Evolutionary conservation across 108 stramenopile species (phyloP).

Genomic region (Ochromonas danica): DNA sequence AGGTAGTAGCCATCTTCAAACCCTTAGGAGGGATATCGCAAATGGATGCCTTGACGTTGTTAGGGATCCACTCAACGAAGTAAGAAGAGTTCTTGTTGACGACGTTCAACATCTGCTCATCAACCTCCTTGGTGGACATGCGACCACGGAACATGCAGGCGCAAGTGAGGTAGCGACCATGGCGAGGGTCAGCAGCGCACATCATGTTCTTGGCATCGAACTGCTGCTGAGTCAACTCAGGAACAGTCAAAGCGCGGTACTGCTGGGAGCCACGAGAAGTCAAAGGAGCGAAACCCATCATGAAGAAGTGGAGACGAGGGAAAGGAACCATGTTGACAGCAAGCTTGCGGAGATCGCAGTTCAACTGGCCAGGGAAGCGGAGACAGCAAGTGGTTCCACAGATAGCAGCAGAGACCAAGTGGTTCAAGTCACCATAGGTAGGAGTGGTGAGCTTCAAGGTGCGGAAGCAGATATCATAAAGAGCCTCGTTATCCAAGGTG

Average conservation of each 20-base stretch:
- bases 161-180: constrained; percentile 69
- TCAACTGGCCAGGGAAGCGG: constrained; percentile 73
- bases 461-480: constrained; percentile 69
- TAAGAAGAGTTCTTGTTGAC: constrained; percentile 35
- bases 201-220: constrained; percentile 78
- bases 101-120: constrained; percentile 35
- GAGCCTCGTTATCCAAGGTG: constrained; percentile 44
- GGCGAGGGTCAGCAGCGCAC: constrained; percentile 72
- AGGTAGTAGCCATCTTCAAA: constrained; percentile 57
- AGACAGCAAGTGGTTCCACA: constrained; percentile 73
- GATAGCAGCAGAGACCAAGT: constrained; percentile 70
- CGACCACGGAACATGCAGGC: constrained; percentile 68
- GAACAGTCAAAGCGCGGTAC: constrained; percentile 69
- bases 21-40: constrained; percentile 44
- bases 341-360: constrained; percentile 74
- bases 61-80: constrained; percentile 50
- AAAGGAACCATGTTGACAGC: constrained; percentile 77
- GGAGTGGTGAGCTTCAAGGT: constrained; percentile 73
- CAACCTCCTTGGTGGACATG: constrained; percentile 49
- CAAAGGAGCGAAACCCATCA: constrained; percentile 71
- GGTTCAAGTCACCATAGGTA: constrained; percentile 74
- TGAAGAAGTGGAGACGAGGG: constrained; percentile 77
- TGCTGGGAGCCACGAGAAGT: constrained; percentile 65
- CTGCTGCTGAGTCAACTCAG: constrained; percentile 68
- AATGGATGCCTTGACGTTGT: constrained; percentile 42